Conservation (phyloP, 352 stramenopile species). For the Phytopythium chamaehyphon region DNA sequence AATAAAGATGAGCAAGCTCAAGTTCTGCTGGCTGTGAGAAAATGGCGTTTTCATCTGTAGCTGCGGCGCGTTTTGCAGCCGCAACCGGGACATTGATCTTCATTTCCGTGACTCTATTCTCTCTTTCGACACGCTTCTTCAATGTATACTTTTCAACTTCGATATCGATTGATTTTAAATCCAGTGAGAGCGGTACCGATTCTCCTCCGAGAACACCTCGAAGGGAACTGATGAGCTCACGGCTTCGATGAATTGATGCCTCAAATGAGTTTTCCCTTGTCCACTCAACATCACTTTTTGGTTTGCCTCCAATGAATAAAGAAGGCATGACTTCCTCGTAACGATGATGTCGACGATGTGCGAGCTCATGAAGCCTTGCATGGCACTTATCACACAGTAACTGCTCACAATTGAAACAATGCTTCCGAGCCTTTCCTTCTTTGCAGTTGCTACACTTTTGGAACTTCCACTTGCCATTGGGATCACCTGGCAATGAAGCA, state of each 20-base stretch:
- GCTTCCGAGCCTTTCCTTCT: conserved; percentile 32
- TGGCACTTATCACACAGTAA: conserved; percentile 61
- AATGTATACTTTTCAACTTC: conserved; percentile 51
- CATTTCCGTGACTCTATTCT: conserved; percentile 54
- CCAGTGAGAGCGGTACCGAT: not conserved
- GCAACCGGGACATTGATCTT: conserved; percentile 47
- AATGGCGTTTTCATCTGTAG: conserved; percentile 29
- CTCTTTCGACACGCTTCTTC: conserved; percentile 31
- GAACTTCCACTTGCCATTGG: conserved; percentile 30
- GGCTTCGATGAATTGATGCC: conserved; percentile 16
- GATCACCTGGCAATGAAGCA: conserved; percentile 35
- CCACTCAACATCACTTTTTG: conserved; percentile 10
- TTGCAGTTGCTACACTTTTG: conserved; percentile 55
- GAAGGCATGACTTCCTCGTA: conserved; percentile 39
- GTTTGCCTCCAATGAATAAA: conserved; percentile 21
- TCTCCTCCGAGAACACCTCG: conserved; percentile 15
- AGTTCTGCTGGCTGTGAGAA: conserved; percentile 47
- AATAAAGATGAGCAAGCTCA: conserved; percentile 50
- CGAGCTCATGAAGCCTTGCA: conserved; percentile 48
- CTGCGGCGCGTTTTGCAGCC: conserved; percentile 37
- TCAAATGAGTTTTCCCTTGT: conserved; percentile 30
- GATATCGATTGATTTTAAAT: conserved; percentile 10
- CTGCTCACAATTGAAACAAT: conserved; percentile 50
- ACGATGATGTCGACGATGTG: conserved; percentile 39
- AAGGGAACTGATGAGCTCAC: conserved; percentile 26